phyloP scores from a whole-genome alignment of 768 basidiomycete species.

The Trametes cinnabarina region DNA sequence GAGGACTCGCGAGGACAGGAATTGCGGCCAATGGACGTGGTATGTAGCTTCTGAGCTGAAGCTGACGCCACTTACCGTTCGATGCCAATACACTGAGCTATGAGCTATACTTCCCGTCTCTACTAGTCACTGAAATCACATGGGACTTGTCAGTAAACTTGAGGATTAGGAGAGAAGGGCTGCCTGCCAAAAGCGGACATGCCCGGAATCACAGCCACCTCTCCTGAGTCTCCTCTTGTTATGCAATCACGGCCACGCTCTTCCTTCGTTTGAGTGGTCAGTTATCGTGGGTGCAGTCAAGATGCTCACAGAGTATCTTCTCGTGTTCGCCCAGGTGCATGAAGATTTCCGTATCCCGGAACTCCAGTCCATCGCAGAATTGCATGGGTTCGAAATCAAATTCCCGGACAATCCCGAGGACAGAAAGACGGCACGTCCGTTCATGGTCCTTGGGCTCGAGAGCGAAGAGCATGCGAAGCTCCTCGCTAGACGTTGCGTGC shows the following conservation, averaged over 20 bases:
- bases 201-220: neutral
- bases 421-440: conserved; percentile 60
- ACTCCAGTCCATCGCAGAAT: conserved; percentile 71
- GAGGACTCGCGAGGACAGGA: neutral
- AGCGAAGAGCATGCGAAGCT: conserved; percentile 68
- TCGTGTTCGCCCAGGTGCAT: conserved; percentile 81
- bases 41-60: too few relatives aligned
- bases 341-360: conserved; percentile 84
- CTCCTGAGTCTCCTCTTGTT: neutral
- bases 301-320: conserved; percentile 42
- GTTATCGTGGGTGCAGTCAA: neutral
- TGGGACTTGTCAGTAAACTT: too few relatives aligned
- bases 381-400: conserved; percentile 61
- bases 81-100: too few relatives aligned
- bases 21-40: too few relatives aligned
- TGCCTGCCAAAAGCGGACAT: neutral
- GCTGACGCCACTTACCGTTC: too few relatives aligned
- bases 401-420: conserved; percentile 46
- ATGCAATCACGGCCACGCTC: neutral
- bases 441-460: conserved; percentile 68
- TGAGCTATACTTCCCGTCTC: too few relatives aligned
- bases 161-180: too few relatives aligned
- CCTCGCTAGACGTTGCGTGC: conserved; percentile 75
- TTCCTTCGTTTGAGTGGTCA: neutral
- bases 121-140: too few relatives aligned